Conservation (phyloP, 2,329 filamentous ascomycete species). For the Talaromyces amestolkiae region DNA sequence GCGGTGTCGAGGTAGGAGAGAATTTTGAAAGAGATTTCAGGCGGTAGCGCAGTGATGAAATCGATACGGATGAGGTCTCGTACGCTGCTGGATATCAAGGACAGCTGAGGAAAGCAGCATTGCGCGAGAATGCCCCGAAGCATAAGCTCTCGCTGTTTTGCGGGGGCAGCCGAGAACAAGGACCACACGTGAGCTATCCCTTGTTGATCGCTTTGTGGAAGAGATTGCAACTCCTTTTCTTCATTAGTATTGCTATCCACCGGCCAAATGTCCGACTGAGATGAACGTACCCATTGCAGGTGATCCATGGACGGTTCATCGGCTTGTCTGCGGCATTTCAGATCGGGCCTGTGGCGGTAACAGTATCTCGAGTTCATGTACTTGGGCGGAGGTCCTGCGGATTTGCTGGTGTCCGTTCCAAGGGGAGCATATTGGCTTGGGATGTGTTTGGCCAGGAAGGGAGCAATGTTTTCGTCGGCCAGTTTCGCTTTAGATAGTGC, state of each 20-base stretch:
- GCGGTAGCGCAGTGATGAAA: slow-evolving; percentile 82
- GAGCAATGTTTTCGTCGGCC: slow-evolving; percentile 74
- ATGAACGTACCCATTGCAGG: slow-evolving; percentile 70
- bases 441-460: slow-evolving; percentile 88
- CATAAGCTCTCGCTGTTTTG: slow-evolving; percentile 94
- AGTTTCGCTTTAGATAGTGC: slow-evolving; percentile 50
- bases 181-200: slow-evolving; percentile 98
- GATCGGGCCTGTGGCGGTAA: slow-evolving; percentile 90
- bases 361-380: slow-evolving; percentile 79
- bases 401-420: slow-evolving; percentile 42
- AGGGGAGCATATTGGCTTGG: slow-evolving; percentile 82
- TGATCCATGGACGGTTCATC: slow-evolving; percentile 96
- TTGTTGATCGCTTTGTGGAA: slow-evolving; percentile 83
- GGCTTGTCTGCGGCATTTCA: slow-evolving; percentile 87
- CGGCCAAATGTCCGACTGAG: neutral
- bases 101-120: slow-evolving; percentile 96
- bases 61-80: slow-evolving; percentile 97
- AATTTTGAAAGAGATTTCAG: slow-evolving; percentile 90
- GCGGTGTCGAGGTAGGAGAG: slow-evolving; percentile 89
- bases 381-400: slow-evolving; percentile 47
- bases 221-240: slow-evolving; percentile 70
- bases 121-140: slow-evolving; percentile 93
- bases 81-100: slow-evolving; percentile 84
- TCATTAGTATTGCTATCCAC: slow-evolving; percentile 6
- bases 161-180: slow-evolving; percentile 89